Evolutionary conservation across 2,329 filamentous ascomycete species (phyloP), one percentile per base, ranked within the genome.

Genomic region (Microdochium nivale): DNA sequence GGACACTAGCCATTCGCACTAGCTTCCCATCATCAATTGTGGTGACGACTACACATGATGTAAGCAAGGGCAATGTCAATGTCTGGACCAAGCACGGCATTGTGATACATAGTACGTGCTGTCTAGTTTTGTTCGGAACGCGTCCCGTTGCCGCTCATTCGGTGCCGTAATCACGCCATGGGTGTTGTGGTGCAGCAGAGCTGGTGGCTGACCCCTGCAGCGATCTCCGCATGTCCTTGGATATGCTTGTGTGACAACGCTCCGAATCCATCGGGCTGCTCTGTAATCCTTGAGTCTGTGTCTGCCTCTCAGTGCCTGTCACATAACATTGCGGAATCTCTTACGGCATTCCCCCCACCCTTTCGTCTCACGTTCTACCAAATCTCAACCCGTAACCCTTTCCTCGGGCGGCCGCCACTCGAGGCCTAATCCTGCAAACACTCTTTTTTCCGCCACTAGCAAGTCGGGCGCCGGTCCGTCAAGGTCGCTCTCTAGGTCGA

Each of bases 391-490:
- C 1, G 86, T 87, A 60, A 84, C 89, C 56, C 87, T 77, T 65
- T 89, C 83, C 53, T 75, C 74, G 0, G 88, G 83, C 24, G 75
- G 72, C 52, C 82, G 76, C 77, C 81, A 90, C 47, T 77, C 75
- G 54, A 96, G 68, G 0, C 80, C 86, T 55, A 96, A 63, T 0
- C 85, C 86, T 55, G 84, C 80, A 74, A 97, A 95, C 1, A 96
- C 86, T 55, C 83, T 79, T 67, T 75, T 83, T 71, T 96, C 91
- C 5, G 90, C 88, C 57, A 86, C 84, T 62, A 82, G 70, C 73
- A 88, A 82, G 47, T 84, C 75, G 58, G 78, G 78, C 10, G 83
- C 82, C 78, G 23, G 46, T 8, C 46, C 46, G 19, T 44, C 40
- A 11, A 44, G 21, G 23, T 44, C 40, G 24, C 46, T 47, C 46